Evolutionary conservation across 345 rosid species (phyloP).

Genomic region (Gynandropsis gynandra): DNA sequence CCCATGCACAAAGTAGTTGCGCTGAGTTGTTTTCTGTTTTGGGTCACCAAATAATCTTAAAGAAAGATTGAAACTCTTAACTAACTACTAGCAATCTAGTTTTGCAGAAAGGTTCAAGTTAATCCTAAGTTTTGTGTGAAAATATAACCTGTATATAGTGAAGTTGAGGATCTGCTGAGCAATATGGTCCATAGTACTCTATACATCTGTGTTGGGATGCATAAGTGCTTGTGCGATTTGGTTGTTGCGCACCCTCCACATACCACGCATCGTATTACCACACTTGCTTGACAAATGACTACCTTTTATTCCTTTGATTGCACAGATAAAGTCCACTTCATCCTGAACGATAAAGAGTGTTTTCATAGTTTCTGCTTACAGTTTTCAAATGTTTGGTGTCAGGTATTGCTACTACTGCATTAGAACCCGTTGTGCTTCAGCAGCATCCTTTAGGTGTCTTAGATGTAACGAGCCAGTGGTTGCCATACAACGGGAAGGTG

Average conservation of each 20-base stretch:
- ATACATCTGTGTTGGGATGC: too few relatives aligned
- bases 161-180: too few relatives aligned
- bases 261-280: too few relatives aligned
- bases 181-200: too few relatives aligned
- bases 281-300: background rate
- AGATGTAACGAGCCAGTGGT: slow-evolving; percentile 70
- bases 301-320: background rate
- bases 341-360: slow-evolving; percentile 3
- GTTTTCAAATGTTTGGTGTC: slow-evolving; percentile 24
- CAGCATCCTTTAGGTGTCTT: slow-evolving; percentile 66
- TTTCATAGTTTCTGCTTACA: slow-evolving; percentile 4
- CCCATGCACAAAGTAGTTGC: background rate
- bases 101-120: too few relatives aligned
- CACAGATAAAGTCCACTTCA: background rate
- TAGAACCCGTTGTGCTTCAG: slow-evolving; percentile 73
- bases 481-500: slow-evolving; percentile 77
- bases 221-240: too few relatives aligned
- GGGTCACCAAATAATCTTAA: background rate
- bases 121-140: background rate
- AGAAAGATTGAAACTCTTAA: background rate
- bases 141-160: background rate
- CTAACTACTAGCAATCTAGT: too few relatives aligned
- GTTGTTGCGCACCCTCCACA: too few relatives aligned
- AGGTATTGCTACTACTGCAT: slow-evolving; percentile 97
- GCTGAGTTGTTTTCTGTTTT: background rate